phyloP scores from a whole-genome alignment of 768 basidiomycete genomes.

The Rhizopogon sp. region DNA sequence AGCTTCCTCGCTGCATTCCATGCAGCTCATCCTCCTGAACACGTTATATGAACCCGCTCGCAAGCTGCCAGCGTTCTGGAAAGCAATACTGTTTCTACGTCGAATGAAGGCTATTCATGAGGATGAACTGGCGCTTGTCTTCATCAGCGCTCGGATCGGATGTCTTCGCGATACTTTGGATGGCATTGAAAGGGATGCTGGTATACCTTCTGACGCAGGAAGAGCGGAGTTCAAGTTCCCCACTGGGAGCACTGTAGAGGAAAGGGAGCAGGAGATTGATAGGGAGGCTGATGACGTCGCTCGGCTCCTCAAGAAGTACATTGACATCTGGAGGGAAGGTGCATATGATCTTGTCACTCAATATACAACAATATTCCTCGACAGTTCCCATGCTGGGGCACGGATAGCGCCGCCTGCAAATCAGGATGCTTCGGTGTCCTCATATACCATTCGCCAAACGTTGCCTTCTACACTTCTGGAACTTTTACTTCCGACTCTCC shows the following conservation, averaged over 20 bases:
- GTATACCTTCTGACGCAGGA: constrained; percentile 26
- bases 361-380: constrained; percentile 85
- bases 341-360: constrained; percentile 91
- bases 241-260: constrained; percentile 18
- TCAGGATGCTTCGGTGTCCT: constrained; percentile 5
- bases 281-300: constrained; percentile 68
- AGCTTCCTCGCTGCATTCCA: constrained; percentile 54
- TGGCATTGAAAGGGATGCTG: constrained; percentile 39
- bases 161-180: constrained; percentile 58
- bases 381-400: constrained; percentile 38
- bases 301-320: constrained; percentile 77
- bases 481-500: constrained; percentile 65
- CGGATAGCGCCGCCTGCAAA: constrained; percentile 17
- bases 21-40: constrained; percentile 74
- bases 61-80: constrained; percentile 87
- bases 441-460: constrained; percentile 21
- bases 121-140: constrained; percentile 77
- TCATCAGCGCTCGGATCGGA: constrained; percentile 67
- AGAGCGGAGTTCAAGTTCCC: constrained; percentile 9
- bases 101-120: constrained; percentile 75
- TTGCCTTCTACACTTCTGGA: constrained; percentile 27
- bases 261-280: constrained; percentile 43
- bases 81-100: constrained; percentile 82
- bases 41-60: constrained; percentile 76
- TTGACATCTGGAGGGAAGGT: constrained; percentile 89